Percentiles rank a stretch among this genome's conserved stretches.
These are phyloP conservation scores for Ophiocordyceps australis DNA, from an alignment of 2,329 filamentous ascomycete genomes.

Conservation along the genomic window DNA sequence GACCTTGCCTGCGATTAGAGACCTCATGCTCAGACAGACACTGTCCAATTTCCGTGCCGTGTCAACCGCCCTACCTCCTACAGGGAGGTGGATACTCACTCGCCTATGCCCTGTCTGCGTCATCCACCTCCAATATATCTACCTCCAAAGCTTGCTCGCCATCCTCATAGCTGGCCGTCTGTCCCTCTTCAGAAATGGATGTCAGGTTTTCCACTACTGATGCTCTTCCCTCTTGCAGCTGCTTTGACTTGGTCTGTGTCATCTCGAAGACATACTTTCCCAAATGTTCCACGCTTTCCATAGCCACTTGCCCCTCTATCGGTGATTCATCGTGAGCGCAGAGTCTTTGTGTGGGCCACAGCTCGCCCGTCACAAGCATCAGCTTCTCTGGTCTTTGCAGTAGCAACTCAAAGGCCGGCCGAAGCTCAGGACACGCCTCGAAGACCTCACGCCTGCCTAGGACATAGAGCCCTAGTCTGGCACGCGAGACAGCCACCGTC, in stretches of 20 bases:
- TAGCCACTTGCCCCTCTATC: slow-evolving; percentile 43
- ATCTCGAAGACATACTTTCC: slow-evolving; percentile 96
- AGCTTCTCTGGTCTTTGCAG: slow-evolving; percentile 67
- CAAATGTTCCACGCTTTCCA: slow-evolving; percentile 86
- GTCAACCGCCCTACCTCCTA: too few relatives aligned
- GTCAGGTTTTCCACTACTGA: slow-evolving; percentile 5
- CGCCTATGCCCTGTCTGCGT: too few relatives aligned
- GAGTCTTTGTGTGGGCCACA: slow-evolving; percentile 53
- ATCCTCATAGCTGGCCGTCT: slow-evolving; percentile 12
- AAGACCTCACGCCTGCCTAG: slow-evolving; percentile 80
- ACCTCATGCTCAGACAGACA: too few relatives aligned
- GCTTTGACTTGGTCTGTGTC: slow-evolving; percentile 46
- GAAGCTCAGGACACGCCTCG: slow-evolving; percentile 72
- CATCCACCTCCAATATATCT: slow-evolving; percentile 17
- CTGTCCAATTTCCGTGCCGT: too few relatives aligned
- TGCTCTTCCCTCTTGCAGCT: slow-evolving; percentile 22
- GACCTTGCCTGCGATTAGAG: too few relatives aligned
- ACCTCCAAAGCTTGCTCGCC: slow-evolving; percentile 13
- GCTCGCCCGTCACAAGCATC: slow-evolving; percentile 64
- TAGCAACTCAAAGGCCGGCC: slow-evolving; percentile 67
- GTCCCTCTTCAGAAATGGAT: slow-evolving; percentile 9
- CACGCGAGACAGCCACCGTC: slow-evolving; percentile 86
- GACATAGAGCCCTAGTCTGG: slow-evolving; percentile 79
- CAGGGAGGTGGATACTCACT: too few relatives aligned
- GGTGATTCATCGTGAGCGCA: slow-evolving; percentile 20